These are phyloP conservation scores for Cutaneotrichosporon sp. DNA, from an alignment of 1,284 basidiomycete species.

Conservation along the genomic window DNA sequence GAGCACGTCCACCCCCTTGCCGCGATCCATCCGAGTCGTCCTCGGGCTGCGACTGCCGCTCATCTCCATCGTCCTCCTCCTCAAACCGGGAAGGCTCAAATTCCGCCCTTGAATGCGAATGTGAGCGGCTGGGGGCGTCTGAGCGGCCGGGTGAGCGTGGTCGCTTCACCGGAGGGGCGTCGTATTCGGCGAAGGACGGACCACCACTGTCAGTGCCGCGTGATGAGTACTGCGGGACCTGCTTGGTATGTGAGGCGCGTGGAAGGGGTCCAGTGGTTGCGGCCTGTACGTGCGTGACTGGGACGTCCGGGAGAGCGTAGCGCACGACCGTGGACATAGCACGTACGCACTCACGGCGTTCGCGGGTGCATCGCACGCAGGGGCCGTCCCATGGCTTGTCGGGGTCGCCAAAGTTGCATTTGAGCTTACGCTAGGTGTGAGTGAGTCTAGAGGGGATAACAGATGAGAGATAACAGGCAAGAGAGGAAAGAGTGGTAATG, in stretches of 20 bases:
- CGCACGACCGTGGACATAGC: slow-evolving; percentile 9
- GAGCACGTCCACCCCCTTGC: background rate
- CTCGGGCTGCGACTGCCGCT: background rate
- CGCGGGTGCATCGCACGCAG: slow-evolving; percentile 15
- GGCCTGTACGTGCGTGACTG: background rate
- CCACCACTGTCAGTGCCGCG: too few species aligned
- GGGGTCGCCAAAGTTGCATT: slow-evolving; percentile 18
- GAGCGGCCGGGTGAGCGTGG: too few species aligned
- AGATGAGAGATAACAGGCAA: too few species aligned
- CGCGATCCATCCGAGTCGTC: background rate
- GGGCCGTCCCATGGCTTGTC: slow-evolving; percentile 18
- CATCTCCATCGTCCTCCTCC: background rate
- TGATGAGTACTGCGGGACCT: too few species aligned
- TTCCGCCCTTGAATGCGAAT: too few species aligned
- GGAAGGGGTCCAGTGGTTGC: background rate
- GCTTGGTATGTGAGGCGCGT: too few species aligned
- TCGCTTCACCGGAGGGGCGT: too few species aligned
- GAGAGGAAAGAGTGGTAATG: too few species aligned
- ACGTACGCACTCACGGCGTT: slow-evolving; percentile 15
- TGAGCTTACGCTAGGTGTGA: slow-evolving; percentile 16
- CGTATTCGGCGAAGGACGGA: too few species aligned
- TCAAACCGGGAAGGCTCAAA: too few species aligned
- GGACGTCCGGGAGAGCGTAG: slow-evolving; percentile 1
- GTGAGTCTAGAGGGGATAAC: too few species aligned
- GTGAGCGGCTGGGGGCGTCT: too few species aligned